Percentiles rank a stretch among this genome's conserved stretches.
Conservation (phyloP, 306 rosid species). For the Rubus idaeus region DNA sequence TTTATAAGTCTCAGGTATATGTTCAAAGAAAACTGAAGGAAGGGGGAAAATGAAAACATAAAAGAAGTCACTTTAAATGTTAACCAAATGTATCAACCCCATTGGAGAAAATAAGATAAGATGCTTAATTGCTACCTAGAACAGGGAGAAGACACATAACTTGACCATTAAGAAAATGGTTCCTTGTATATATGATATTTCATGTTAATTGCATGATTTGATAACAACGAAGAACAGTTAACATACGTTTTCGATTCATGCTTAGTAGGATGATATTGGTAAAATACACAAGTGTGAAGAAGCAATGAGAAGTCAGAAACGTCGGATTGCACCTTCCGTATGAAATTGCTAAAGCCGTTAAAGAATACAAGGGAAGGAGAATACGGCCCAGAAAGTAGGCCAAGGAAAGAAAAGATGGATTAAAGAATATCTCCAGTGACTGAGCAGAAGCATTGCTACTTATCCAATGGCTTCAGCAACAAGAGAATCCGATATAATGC, state of each 20-base stretch:
- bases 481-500: conserved; percentile 14
- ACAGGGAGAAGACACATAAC: not conserved
- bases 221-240: not conserved
- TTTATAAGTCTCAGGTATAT: too few species aligned
- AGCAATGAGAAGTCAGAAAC: conserved; percentile 25
- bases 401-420: conserved; percentile 16
- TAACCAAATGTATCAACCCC: not conserved
- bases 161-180: not conserved
- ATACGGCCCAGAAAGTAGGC: conserved; percentile 19
- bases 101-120: not conserved
- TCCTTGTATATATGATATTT: not conserved
- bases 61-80: not conserved
- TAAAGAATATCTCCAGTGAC: conserved; percentile 27
- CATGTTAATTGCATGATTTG: not conserved
- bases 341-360: conserved; percentile 9
- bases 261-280: not conserved
- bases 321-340: conserved; percentile 19
- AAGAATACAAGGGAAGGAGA: conserved; percentile 19
- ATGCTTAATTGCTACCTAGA: not conserved
- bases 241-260: not conserved
- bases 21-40: not conserved
- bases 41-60: not conserved
- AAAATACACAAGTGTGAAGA: conserved; percentile 6
- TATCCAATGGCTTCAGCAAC: conserved; percentile 18
- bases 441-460: conserved; percentile 14